Evolutionary conservation across 2,329 filamentous ascomycete species (phyloP), one percentile per base, ranked within the genome.

Genomic region (Colletotrichum tropicicola): DNA sequence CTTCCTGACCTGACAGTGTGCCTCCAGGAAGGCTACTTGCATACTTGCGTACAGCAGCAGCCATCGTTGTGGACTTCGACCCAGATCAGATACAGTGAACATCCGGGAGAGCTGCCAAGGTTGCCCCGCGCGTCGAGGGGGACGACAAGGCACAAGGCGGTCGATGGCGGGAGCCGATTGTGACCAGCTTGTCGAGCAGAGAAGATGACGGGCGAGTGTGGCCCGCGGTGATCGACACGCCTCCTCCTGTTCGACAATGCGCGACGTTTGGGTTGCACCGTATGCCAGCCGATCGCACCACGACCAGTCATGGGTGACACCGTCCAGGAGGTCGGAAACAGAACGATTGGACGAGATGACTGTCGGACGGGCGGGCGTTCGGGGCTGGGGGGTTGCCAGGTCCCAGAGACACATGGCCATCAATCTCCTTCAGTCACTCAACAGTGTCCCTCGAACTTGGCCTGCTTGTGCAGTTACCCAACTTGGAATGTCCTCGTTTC

Each of bases 231-330:
- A 49, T 62, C 62, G 23, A 19, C 39, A 48, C 25, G 32, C 30
- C 45, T 41, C 54, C 13, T 65, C 35, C 52, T 59, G 58, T 61
- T 70, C 67, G 69, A 72, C 68, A 51, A 54, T 69, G 67, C 60
- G 56, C 62, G 59, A 67, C 63, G 69, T 70, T 70, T 71, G 68
- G 65, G 74, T 76, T 68, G 71, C 68, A 76, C 74, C 59, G 45
- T 49, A 37, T 55, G 61, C 57, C 35, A 49, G 30, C 37, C 35
- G 30, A 72, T 54, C 61, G 55, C 62, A 66, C 70, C 59, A 68
- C 66, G 51, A 55, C 65, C 45, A 64, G n/a, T 47, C 51, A 21
- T 58, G 27, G 37, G 63, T 64, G 51, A 61, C 39, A 55, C 61
- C 61, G 37, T 65, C 60, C 59, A 67, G 37, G 21, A 45, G 49